Conservation (phyloP, 192 early-diverging fungal species). For the Mortierella claussenii region DNA sequence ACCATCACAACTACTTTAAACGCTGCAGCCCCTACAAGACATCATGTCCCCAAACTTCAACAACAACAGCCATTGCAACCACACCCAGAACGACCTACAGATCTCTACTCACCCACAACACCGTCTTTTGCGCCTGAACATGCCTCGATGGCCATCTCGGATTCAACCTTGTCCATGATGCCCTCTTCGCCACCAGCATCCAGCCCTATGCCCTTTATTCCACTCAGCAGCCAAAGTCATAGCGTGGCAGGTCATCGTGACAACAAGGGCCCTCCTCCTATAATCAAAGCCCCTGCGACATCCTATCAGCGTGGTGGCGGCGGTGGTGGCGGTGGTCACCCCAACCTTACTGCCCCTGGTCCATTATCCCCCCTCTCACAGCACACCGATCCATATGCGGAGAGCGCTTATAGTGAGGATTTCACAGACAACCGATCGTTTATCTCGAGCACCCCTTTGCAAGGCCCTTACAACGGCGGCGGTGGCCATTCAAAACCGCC, state of each 20-base stretch:
- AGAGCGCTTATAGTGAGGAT: slow-evolving; percentile 32
- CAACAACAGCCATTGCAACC: slow-evolving; percentile 2
- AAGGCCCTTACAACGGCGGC: background rate
- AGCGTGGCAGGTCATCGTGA: background rate
- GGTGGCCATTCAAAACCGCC: background rate
- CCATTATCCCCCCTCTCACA: slow-evolving; percentile 9
- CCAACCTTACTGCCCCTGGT: background rate
- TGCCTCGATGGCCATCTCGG: slow-evolving; percentile 38
- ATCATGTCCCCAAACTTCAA: background rate
- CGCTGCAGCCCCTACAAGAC: background rate
- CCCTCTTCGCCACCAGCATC: slow-evolving; percentile 23
- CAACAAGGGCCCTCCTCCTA: background rate
- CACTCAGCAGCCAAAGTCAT: background rate
- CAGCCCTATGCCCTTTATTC: slow-evolving; percentile 17
- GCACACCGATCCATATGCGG: slow-evolving; percentile 37
- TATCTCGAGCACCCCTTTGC: slow-evolving; percentile 1
- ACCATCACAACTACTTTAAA: slow-evolving; percentile 1
- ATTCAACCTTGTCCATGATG: slow-evolving; percentile 49
- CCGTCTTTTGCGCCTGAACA: slow-evolving; percentile 17
- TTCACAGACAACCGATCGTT: slow-evolving; percentile 7
- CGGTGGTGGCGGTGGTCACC: background rate
- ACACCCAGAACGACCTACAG: background rate
- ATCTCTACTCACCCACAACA: background rate
- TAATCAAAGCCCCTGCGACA: no score
- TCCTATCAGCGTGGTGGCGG: background rate